Evolutionary conservation across 208 protist species (phyloP), one percentile per base, ranked within the genome.

Genomic region (Crithidia thermophila): DNA sequence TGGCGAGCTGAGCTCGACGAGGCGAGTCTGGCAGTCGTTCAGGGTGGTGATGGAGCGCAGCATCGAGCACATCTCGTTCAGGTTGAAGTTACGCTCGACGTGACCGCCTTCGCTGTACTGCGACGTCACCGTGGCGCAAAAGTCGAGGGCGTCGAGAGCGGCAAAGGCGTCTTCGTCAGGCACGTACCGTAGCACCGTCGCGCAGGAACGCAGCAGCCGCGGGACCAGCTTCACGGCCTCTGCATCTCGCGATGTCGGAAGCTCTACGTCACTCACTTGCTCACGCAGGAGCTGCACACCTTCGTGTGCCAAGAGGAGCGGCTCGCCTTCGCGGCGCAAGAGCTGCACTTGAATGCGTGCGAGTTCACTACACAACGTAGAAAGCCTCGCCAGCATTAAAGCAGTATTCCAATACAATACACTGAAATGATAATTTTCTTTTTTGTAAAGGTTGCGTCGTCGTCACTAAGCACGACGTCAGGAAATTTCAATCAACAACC

Each of bases 271-370:
- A 20, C 57, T 62, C 21, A 58, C 57, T 42, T 80, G 79, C 5
- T 67, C 52, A 3, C 69, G 76, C 50, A 96, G 65, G 16, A 84
- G 67, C 53, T 77, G 71, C 23, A 90, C 56, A 1, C 82, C 88
- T 45, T 93, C 77, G 21, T 46, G 37, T 6, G 72, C 62, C 21
- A 93, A 37, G 31, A 60, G 16, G 13, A 70, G 53, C 1, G 79
- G 85, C 27, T 74, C 62, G n/a, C 75, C 87, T 13, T 87, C 68
- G 18, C 91, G 85, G 20, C 79, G 84, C 40, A 96, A 77, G 58
- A 94, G 51, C 28, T 77, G 74, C 34, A 96, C 56, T 52, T 96
- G 91, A 9, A 96, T 63, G n/a, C 72, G 73, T 8, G 78, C 65
- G 58, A 96, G 69, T 62, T 95, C 87, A 16, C 88, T 64, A 46